Evolutionary conservation across 129 eudicot species (phyloP).

Genomic region (Sambucus nigra): DNA sequence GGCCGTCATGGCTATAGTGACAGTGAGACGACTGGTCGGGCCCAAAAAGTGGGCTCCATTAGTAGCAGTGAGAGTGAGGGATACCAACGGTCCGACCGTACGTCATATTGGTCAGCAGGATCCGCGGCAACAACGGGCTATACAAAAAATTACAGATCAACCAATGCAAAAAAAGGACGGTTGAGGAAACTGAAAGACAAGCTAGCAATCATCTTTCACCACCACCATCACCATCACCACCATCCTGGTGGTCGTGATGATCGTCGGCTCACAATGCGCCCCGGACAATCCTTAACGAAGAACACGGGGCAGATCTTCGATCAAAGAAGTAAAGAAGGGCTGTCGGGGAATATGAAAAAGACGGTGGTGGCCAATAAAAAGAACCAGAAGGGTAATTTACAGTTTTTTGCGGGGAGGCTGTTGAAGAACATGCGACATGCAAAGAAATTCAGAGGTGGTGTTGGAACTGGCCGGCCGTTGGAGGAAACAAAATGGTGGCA

Average conservation of each 20-base stretch:
- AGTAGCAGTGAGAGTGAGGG: slow-evolving; percentile 14
- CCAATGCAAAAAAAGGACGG: slow-evolving; percentile 16
- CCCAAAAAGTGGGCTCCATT: slow-evolving; percentile 2
- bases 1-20: slow-evolving; percentile 22
- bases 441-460: slow-evolving; percentile 24
- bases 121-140: slow-evolving; percentile 9
- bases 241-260: slow-evolving; percentile 18
- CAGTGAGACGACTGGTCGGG: slow-evolving; percentile 21
- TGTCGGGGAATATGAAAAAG: slow-evolving; percentile 15
- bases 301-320: slow-evolving; percentile 21
- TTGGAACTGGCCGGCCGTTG: slow-evolving; percentile 3
- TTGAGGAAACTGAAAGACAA: slow-evolving; percentile 48
- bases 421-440: slow-evolving; percentile 33
- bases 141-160: slow-evolving; percentile 7
- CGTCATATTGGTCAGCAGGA: slow-evolving; percentile 2
- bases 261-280: slow-evolving; percentile 2
- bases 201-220: slow-evolving; percentile 56
- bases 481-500: slow-evolving; percentile 46
- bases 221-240: slow-evolving; percentile 75
- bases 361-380: slow-evolving; percentile 16
- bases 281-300: slow-evolving; percentile 22
- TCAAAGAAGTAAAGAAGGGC: too few species aligned
- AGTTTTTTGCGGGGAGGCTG: slow-evolving; percentile 37
- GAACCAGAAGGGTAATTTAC: slow-evolving; percentile 29
- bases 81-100: slow-evolving; percentile 13